Evolutionary conservation across 164 flowering plant species (phyloP), one percentile per base, ranked within the genome.

Genomic region (Vitis cinerea): DNA sequence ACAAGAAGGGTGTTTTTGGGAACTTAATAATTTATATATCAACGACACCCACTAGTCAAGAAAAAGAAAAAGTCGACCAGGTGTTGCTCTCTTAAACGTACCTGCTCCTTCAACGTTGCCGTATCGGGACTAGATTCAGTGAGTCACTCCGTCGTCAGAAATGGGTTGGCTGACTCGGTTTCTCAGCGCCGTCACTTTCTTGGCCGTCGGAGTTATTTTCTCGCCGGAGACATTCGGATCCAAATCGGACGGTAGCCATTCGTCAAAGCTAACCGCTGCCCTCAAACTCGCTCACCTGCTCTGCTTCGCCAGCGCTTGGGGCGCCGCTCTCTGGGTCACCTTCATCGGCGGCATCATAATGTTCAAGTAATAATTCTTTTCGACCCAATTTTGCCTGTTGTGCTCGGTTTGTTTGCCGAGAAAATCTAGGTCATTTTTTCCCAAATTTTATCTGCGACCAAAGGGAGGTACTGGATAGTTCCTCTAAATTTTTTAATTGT

Each of bases 281-380:
- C 79, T 93, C 27, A 93, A 85, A 68, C 84, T 95, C 30, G 84
- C 87, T 59, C 99, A 93, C 68, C 88, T 95, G 30, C 85, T 95
- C 70, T 68, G 95, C 82, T 95, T 93, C 87, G 78, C 98, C 70
- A 88, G 97, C 8, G 86, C 97, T 29, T 91, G 81, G 80, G 99
- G 98, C 17, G 87, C 94, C 3, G 94, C 97, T 70, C 88, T 93
- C 16, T 93, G 99, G 99, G 98, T 90, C 76, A 95, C 99, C 70
- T 95, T 93, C 88, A 90, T 95, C 80, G 99, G 99, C 67, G 98
- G 98, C 70, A 93, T 95, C 86, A 95, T 95, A 84, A 95, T 95
- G 99, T 93, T 91, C 92, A 95, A 93, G 99, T 95, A 83, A n/a
- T 37, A 37, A 14, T 52, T 44, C 13, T 47, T 31, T 61, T 44